Evolutionary conservation across 1,284 basidiomycete species (phyloP), one percentile per base, ranked within the genome.

Genomic region (Ganoderma sp.): DNA sequence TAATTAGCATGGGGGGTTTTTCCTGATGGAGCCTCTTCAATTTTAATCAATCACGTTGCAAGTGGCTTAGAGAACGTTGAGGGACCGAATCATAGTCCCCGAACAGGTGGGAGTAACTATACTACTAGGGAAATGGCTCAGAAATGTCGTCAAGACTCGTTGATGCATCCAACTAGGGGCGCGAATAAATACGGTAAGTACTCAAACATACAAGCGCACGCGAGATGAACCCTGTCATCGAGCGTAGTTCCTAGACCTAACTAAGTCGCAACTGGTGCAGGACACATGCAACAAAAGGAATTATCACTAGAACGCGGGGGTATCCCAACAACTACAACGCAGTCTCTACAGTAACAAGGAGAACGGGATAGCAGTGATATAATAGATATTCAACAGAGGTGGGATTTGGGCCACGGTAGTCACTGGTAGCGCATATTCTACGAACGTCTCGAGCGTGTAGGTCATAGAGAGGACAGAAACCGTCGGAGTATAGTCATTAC

Each of bases 401-500:
- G 48, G n/a, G 48, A n/a, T 22, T 2, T 22, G 48, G 52, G 14
- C 25, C 14, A 54, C 15, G 10, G 14, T 54, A 17, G 22, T 15
- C 52, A 17, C 52, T 15, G 6, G 34, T 42, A n/a, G 25, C 22
- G 58, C 39, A 39, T 42, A 15, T 19, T 60, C 56, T 42, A 41
- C 57, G 37, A n/a, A 42, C n/a, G 14, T 58, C 34, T 58, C 56
- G 37, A 22, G 56, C 34, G 56, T 32, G 56, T 37, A 32, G 19
- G 9, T 42, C 58, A 39, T n/a, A 42, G 25, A 6, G 41, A 8
- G 58, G n/a, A 42, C 9, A 9, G 12, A 39, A 22, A 39, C 7
- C n/a, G 65, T 61, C 25, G 52, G 25, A 62, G 60, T 64, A 71
- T 66, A 71, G 58, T 69, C 71, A 45, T 70, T 50, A 69, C 58